Evolutionary conservation across 176 grass and related monocot species (phyloP).

Genomic region (Eragrostis nindensis): DNA sequence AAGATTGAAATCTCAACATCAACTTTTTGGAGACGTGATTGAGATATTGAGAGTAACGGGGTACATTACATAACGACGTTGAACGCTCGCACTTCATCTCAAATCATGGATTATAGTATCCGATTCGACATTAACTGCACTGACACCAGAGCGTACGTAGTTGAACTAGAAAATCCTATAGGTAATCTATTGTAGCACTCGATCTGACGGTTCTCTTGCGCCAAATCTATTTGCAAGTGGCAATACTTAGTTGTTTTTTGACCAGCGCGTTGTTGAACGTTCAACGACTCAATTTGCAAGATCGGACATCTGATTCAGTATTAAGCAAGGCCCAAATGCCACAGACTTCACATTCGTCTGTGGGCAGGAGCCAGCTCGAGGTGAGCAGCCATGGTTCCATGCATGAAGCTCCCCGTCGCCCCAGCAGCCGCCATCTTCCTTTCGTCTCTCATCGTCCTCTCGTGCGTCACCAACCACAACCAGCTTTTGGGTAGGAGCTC

Average conservation of each 20-base stretch:
- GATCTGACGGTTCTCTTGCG: constrained; percentile 28
- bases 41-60: no score
- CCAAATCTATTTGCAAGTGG: neutral
- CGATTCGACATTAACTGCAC: constrained; percentile 21
- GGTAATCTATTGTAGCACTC: neutral
- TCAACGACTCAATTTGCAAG: neutral
- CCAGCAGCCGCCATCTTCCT: constrained; percentile 47
- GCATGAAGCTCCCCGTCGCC: constrained; percentile 40
- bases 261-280: neutral
- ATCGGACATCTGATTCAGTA: neutral
- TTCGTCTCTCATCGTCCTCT: constrained; percentile 45
- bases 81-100: neutral
- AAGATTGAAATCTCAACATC: no score
- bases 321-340: constrained; percentile 13
- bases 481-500: no score
- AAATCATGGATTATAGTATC: neutral
- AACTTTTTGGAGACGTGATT: neutral
- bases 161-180: constrained; percentile 9
- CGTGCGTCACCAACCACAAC: constrained; percentile 50
- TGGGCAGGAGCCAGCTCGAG: neutral
- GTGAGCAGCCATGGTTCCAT: constrained; percentile 39
- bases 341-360: neutral
- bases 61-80: neutral
- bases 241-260: neutral
- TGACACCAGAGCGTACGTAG: no score